These are phyloP conservation scores for Kluyveromyces marxianus DNA, from an alignment of 1,139 yeast genomes.

Conservation along the genomic window DNA sequence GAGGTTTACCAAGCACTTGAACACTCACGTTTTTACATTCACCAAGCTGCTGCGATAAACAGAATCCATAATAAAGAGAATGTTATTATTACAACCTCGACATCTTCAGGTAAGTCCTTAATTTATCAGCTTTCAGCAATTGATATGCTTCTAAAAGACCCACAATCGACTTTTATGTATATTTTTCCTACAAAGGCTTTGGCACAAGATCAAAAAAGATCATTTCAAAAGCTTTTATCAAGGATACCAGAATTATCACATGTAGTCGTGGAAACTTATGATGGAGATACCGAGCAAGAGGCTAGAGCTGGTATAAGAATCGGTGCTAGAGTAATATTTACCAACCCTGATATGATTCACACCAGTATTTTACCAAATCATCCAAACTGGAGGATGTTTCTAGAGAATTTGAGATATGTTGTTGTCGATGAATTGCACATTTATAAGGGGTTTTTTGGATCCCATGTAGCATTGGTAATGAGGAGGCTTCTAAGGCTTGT, in stretches of 20 bases:
- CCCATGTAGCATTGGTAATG: conserved; percentile 82
- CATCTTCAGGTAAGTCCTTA: conserved; percentile 91
- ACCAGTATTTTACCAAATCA: conserved; percentile 74
- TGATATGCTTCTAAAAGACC: conserved; percentile 39
- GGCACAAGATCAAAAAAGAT: conserved; percentile 91
- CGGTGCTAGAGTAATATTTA: conserved; percentile 71
- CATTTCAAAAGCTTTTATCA: conserved; percentile 57
- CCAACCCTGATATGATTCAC: conserved; percentile 93
- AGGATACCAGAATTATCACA: conserved; percentile 30
- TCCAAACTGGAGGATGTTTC: conserved; percentile 63
- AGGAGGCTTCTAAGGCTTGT: conserved; percentile 65
- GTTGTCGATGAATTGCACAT: conserved; percentile 89
- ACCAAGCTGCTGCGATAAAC: conserved; percentile 72
- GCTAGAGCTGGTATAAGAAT: conserved; percentile 47
- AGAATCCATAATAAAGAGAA: conserved; percentile 47
- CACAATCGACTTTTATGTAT: conserved; percentile 68
- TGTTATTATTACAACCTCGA: conserved; percentile 83
- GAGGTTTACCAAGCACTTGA: conserved; percentile 45
- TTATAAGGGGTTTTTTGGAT: conserved; percentile 85
- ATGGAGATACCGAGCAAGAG: conserved; percentile 76
- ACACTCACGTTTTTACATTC: conserved; percentile 54
- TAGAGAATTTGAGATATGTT: conserved; percentile 56
- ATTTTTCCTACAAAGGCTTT: conserved; percentile 95
- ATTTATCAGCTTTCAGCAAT: conserved; percentile 86
- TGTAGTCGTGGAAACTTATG: conserved; percentile 63